Base-by-base conservation (phyloP, 257 asterid species). In the Nicotiana undulata region DNA sequence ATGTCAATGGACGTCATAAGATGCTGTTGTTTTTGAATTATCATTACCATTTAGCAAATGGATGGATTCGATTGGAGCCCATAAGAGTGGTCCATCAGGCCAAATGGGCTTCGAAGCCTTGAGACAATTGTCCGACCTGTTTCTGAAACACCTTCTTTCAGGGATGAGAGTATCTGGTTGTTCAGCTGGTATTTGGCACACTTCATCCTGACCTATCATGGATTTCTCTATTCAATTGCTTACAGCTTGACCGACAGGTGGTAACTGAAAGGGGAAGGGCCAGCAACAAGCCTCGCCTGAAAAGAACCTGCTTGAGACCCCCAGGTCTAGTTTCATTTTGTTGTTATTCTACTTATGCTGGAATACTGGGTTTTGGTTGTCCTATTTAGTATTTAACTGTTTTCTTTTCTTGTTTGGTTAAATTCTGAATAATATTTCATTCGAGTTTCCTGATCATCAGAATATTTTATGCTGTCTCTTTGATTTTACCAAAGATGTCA, bases 171-270 rank as follows among this genome's bases (percentile, higher is more conserved):
- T 82, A 66, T 78, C 88, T 40, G 82, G 55, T 72, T 81, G 51
- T 22, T 86, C 81, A 85, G 88, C 90, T 5, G 86, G 76, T 83
- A 49, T 58, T 83, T 81, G 79, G 79, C 63, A 86, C 88, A 22
- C 34, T 76, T 85, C 91, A 65, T 79, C 88, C 87, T 78, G 82
- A 80, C 26, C 68, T 65, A 29, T 88, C 90, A 3, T 87, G 6
- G 91, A 49, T 88, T 82, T 87, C 88, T 59, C 88, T 89, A 28
- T 82, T 85, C 74, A 79, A 84, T 75, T 90, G 90, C 76, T 92
- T 91, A 90, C 85, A 88, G 93, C 86, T 92, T 92, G 20, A 91
- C 94, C 1, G 97, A 91, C 66, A 88, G 91, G 63, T 90, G 97
- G 34, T 87, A 46, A 74, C 93, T 93, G 29, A 91, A 52, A 7